Evolutionary conservation across 2,329 filamentous ascomycete species (phyloP).

Genomic region (Penicillium sp.): DNA sequence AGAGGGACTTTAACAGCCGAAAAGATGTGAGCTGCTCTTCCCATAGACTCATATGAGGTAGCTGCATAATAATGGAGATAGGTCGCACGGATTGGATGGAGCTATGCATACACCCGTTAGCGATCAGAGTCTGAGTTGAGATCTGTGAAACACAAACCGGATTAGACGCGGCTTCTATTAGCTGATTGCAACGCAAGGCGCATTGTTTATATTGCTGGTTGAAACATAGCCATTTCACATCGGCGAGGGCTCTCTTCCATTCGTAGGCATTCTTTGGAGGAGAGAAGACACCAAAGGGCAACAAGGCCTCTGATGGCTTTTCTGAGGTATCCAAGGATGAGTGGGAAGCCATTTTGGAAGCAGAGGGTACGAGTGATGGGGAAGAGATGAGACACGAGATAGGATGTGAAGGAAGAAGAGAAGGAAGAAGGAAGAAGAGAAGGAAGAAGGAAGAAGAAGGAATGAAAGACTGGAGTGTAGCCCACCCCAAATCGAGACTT

Average conservation of each 20-base stretch:
- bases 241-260: constrained; percentile 35
- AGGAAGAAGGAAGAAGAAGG: background rate
- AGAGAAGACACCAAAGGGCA: constrained; percentile 16
- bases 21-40: constrained; percentile 46
- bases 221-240: constrained; percentile 38
- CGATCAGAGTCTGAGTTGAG: background rate
- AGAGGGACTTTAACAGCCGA: constrained; percentile 43
- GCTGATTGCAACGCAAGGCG: constrained; percentile 29
- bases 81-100: constrained; percentile 34
- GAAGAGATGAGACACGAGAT: background rate
- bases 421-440: background rate
- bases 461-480: background rate
- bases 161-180: constrained; percentile 27
- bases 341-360: background rate
- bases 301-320: constrained; percentile 7
- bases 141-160: constrained; percentile 24
- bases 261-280: constrained; percentile 24
- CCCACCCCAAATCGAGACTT: background rate
- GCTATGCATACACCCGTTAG: constrained; percentile 23
- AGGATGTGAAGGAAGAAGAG: background rate
- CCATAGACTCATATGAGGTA: constrained; percentile 48
- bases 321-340: background rate
- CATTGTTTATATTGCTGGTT: constrained; percentile 44
- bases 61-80: constrained; percentile 50
- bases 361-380: background rate